phyloP scores from a whole-genome alignment of 208 protist genomes.

The Trypanosoma congolense region DNA sequence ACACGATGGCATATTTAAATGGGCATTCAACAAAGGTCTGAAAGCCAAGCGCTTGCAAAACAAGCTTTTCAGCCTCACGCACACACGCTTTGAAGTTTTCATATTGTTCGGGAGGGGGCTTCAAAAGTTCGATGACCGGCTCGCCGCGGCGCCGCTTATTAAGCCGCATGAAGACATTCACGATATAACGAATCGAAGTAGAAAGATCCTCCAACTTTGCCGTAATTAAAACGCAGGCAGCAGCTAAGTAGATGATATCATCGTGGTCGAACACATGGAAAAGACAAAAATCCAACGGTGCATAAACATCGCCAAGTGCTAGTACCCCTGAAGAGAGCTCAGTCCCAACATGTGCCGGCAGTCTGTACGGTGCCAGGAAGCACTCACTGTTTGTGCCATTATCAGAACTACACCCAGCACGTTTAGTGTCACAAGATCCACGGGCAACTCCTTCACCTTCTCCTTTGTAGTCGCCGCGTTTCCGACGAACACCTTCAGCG shows the following conservation, averaged over 20 bases:
- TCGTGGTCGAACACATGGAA: constrained; percentile 52
- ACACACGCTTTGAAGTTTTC: constrained; percentile 72
- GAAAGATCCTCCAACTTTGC: constrained; percentile 68
- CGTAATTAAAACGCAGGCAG: constrained; percentile 77
- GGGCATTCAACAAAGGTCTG: constrained; percentile 77
- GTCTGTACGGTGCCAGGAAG: constrained; percentile 31
- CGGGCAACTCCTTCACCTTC: not conserved
- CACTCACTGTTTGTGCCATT: no score
- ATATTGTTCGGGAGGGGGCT: constrained; percentile 27
- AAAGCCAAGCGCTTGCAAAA: constrained; percentile 76
- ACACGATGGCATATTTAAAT: constrained; percentile 70
- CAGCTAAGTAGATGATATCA: constrained; percentile 62
- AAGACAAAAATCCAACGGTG: constrained; percentile 76
- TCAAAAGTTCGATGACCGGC: constrained; percentile 24
- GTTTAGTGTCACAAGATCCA: no score
- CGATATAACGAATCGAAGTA: constrained; percentile 47
- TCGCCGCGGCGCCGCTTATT: constrained; percentile 37
- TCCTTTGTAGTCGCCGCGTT: constrained; percentile 19
- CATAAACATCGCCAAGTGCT: constrained; percentile 56
- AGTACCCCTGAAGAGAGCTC: constrained; percentile 36
- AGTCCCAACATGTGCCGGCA: constrained; percentile 43
- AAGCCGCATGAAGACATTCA: constrained; percentile 58
- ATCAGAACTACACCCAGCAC: no score
- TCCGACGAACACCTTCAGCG: constrained; percentile 13
- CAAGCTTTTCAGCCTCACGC: constrained; percentile 58